phyloP scores from a whole-genome alignment of 495 filamentous ascomycete genomes.

The Thermothielavioides terrestris region DNA sequence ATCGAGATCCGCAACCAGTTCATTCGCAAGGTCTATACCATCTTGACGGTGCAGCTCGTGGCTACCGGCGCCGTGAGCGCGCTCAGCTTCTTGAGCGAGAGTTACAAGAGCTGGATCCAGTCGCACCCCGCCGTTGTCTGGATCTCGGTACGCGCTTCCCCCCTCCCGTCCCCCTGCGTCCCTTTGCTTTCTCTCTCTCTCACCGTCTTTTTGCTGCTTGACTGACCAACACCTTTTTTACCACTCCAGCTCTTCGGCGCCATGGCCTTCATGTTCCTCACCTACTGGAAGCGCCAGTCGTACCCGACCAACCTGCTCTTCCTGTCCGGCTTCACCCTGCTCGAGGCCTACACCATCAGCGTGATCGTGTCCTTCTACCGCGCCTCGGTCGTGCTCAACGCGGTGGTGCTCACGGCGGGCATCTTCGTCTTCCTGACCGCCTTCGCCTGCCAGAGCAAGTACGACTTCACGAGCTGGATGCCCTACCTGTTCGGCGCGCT shows the following conservation, averaged over 20 bases:
- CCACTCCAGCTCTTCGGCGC: constrained; percentile 55
- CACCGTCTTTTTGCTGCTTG: background rate
- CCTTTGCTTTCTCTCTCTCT: background rate
- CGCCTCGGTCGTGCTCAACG: constrained; percentile 73
- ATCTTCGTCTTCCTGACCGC: constrained; percentile 89
- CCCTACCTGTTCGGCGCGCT: constrained; percentile 87
- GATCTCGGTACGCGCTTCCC: constrained; percentile 46
- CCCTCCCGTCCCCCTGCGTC: background rate
- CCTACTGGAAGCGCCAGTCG: constrained; percentile 96
- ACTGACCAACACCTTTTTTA: background rate
- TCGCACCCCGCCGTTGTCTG: constrained; percentile 76
- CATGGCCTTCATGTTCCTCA: constrained; percentile 73
- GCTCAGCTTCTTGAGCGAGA: constrained; percentile 70
- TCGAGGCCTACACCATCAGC: constrained; percentile 90
- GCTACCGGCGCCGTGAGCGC: constrained; percentile 73
- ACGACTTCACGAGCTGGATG: constrained; percentile 96
- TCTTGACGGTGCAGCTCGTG: constrained; percentile 72
- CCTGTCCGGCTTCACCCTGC: constrained; percentile 78
- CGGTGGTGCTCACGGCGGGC: constrained; percentile 79
- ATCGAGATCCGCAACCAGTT: constrained; percentile 96
- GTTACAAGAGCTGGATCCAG: constrained; percentile 85
- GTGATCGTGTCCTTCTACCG: constrained; percentile 87
- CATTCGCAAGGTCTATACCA: constrained; percentile 67
- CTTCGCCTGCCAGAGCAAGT: constrained; percentile 96
- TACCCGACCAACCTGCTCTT: constrained; percentile 94